A percentile compares a stretch with the other conserved stretches of the same genome.
These are phyloP conservation scores for Fusarium sp. DNA, from an alignment of 2,329 filamentous ascomycete species.

Conservation along the genomic window DNA sequence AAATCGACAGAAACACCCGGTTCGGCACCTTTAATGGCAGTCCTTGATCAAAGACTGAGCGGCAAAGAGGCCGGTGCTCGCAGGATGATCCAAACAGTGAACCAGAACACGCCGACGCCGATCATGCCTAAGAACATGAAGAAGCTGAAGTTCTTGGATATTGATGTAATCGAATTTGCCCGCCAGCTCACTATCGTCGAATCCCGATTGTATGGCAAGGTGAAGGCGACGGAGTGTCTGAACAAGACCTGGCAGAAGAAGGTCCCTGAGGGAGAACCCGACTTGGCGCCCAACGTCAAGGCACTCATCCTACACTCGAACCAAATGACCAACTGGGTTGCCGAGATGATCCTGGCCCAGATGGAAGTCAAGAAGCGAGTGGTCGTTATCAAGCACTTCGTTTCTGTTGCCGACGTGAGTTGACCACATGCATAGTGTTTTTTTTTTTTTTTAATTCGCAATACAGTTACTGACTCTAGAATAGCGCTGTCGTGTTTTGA, in stretches of 20 bases:
- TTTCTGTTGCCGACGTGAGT: slow-evolving; percentile 92
- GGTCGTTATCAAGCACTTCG: slow-evolving; percentile 98
- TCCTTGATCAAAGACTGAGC: slow-evolving; percentile 87
- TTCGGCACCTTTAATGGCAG: slow-evolving; percentile 82
- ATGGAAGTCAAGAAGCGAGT: slow-evolving; percentile 95
- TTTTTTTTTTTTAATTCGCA: neutral
- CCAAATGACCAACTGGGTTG: slow-evolving; percentile 99
- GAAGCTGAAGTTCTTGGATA: slow-evolving; percentile 98
- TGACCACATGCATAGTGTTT: neutral
- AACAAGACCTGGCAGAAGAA: slow-evolving; percentile 99
- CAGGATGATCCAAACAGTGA: slow-evolving; percentile 86
- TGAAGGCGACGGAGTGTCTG: slow-evolving; percentile 93
- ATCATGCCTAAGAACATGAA: slow-evolving; percentile 99
- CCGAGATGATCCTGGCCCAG: slow-evolving; percentile 97
- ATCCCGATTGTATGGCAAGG: slow-evolving; percentile 92
- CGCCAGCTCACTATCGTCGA: slow-evolving; percentile 97
- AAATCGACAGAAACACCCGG: slow-evolving; percentile 94
- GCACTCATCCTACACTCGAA: slow-evolving; percentile 97
- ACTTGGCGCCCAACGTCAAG: slow-evolving; percentile 94
- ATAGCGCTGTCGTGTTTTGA: slow-evolving; percentile 90
- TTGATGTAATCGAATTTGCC: slow-evolving; percentile 96
- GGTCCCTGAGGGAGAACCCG: slow-evolving; percentile 79
- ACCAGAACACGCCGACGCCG: slow-evolving; percentile 82
- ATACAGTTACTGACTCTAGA: slow-evolving; percentile 24
- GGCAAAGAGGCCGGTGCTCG: slow-evolving; percentile 90